Conservation (phyloP, 2,329 filamentous ascomycete genomes). For the Botrytis medusae region DNA sequence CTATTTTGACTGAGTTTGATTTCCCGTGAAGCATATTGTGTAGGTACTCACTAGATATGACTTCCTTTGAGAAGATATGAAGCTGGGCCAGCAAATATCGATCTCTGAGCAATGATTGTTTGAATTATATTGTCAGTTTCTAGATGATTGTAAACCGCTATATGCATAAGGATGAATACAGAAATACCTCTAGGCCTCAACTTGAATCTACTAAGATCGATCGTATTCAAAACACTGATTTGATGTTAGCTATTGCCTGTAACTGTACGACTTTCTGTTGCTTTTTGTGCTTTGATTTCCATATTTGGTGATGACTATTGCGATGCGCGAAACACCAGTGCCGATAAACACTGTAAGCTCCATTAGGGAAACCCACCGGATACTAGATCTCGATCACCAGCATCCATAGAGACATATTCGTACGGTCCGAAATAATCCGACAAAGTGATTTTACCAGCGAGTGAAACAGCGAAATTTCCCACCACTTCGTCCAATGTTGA, state of each 20-base stretch:
- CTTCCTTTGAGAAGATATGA: conserved; percentile 46
- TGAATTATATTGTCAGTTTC: conserved; percentile 36
- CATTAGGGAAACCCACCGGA: conserved; percentile 48
- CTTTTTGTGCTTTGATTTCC: conserved; percentile 42
- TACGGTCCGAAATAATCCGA: conserved; percentile 53
- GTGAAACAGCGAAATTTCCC: conserved; percentile 49
- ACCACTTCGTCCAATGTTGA: conserved; percentile 50
- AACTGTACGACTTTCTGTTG: no score
- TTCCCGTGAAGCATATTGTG: not conserved
- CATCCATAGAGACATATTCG: conserved; percentile 50
- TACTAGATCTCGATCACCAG: conserved; percentile 51
- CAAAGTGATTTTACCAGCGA: conserved; percentile 45
- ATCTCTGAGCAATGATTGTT: conserved; percentile 46
- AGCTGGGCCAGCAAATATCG: conserved; percentile 42
- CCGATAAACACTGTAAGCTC: conserved; percentile 25
- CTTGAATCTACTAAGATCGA: conserved; percentile 46
- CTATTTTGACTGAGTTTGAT: not conserved
- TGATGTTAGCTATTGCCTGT: not conserved
- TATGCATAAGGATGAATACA: conserved; percentile 16
- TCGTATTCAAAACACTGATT: conserved; percentile 39
- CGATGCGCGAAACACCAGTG: conserved; percentile 4
- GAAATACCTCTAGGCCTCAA: conserved; percentile 42
- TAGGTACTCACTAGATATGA: not conserved
- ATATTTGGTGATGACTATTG: conserved; percentile 41
- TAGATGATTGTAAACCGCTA: not conserved